Percentiles rank a stretch among this genome's conserved stretches.
phyloP scores from a whole-genome alignment of 2,329 filamentous ascomycete species.

The Chaetothyriales sp. region DNA sequence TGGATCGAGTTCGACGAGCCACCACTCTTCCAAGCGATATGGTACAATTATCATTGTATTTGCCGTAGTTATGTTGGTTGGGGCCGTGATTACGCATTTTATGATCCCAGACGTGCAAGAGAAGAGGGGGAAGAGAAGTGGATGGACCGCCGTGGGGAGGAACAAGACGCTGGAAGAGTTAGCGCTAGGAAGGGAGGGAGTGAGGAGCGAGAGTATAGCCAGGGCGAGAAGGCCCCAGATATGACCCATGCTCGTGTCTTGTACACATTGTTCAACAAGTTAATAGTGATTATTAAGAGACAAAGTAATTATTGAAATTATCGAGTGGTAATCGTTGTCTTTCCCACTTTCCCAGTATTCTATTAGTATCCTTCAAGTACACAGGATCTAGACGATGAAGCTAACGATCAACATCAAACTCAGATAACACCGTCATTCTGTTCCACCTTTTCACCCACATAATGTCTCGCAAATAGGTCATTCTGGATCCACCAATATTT shows the following conservation, averaged over 20 bases:
- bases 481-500: slow-evolving; percentile 24
- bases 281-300: not conserved
- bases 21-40: slow-evolving; percentile 24
- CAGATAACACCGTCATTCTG: no score
- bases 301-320: not conserved
- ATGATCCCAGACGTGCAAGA: slow-evolving; percentile 28
- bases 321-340: no score
- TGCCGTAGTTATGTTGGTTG: slow-evolving; percentile 29
- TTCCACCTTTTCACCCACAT: slow-evolving; percentile 2
- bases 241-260: not conserved
- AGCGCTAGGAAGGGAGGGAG: slow-evolving; percentile 26
- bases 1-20: slow-evolving; percentile 21
- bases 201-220: slow-evolving; percentile 20
- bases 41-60: slow-evolving; percentile 30
- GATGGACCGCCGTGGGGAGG: slow-evolving; percentile 19
- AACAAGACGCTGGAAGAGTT: slow-evolving; percentile 28
- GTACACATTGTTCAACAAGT: not conserved
- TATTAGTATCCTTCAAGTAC: no score
- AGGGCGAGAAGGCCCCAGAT: not conserved
- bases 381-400: no score
- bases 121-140: slow-evolving; percentile 11
- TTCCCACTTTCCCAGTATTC: no score
- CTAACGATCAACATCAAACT: no score
- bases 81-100: slow-evolving; percentile 28
- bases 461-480: slow-evolving; percentile 21